Evolutionary conservation across 306 rosid species (phyloP).

Genomic region (Cicer chorassanicum): DNA sequence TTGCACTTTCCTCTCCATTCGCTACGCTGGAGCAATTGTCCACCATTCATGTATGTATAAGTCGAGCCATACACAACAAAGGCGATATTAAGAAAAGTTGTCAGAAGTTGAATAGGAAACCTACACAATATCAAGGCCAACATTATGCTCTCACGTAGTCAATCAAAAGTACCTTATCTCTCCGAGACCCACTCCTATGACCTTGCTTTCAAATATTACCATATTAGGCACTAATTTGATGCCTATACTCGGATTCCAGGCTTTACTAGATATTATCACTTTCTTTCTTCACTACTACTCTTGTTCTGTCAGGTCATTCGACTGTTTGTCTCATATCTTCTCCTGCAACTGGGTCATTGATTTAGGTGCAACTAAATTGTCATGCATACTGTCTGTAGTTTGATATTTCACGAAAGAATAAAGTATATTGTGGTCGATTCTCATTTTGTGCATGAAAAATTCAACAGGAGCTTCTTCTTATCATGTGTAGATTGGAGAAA

Average conservation of each 20-base stretch:
- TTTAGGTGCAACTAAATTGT: no score
- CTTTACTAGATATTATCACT: not conserved
- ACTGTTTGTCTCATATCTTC: no score
- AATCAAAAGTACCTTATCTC: no score
- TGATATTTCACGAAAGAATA: no score
- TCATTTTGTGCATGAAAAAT: no score
- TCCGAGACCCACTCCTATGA: not conserved
- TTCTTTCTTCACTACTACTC: not conserved
- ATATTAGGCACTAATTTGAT: not conserved
- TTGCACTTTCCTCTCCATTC: no score
- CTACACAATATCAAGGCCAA: not conserved
- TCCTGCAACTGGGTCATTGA: no score
- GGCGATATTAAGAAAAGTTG: not conserved
- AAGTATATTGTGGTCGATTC: no score
- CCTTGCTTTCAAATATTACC: not conserved
- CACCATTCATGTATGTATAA: not conserved
- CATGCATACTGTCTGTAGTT: no score
- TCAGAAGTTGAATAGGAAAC: not conserved
- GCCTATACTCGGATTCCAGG: not conserved
- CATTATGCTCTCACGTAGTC: not conserved
- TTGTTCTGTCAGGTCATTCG: not conserved
- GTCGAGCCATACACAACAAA: not conserved
- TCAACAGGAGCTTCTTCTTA: no score
- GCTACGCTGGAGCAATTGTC: not conserved
- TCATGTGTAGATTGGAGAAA: no score